A percentile compares a stretch with the other conserved stretches of the same genome.
These are phyloP conservation scores for Choiromyces venosus DNA, from an alignment of 495 filamentous ascomycete genomes.

Conservation along the genomic window DNA sequence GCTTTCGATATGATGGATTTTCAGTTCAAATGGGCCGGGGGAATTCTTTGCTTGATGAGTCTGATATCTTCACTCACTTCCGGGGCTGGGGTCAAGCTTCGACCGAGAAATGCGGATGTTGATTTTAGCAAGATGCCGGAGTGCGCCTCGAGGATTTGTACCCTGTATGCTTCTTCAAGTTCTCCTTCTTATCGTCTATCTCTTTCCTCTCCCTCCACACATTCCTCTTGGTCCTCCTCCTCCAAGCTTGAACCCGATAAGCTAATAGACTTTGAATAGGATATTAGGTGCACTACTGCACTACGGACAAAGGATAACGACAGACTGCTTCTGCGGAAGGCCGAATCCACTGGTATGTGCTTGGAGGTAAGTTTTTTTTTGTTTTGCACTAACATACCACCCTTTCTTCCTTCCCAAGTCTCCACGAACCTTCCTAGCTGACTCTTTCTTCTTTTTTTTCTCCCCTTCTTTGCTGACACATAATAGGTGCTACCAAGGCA, in stretches of 20 bases:
- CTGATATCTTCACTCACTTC: not conserved
- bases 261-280: not conserved
- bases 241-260: not conserved
- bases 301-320: not conserved
- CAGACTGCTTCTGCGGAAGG: slow-evolving; percentile 4
- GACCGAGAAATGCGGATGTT: not conserved
- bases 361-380: slow-evolving; percentile 3
- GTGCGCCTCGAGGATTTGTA: not conserved
- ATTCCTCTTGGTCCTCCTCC: not conserved
- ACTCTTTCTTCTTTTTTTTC: not conserved
- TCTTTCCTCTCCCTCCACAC: not conserved
- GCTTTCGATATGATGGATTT: not conserved
- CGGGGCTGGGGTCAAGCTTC: not conserved
- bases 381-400: not conserved
- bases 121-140: not conserved
- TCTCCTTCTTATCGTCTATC: not conserved
- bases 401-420: not conserved
- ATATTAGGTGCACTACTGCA: not conserved
- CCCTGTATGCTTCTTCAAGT: not conserved
- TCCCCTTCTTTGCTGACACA: not conserved
- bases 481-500: not conserved
- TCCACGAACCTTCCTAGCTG: not conserved
- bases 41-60: not conserved
- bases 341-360: slow-evolving; percentile 7
- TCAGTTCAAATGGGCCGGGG: not conserved